phyloP scores from a whole-genome alignment of 2,329 filamentous ascomycete species.

The Hyphodiscus sp. region DNA sequence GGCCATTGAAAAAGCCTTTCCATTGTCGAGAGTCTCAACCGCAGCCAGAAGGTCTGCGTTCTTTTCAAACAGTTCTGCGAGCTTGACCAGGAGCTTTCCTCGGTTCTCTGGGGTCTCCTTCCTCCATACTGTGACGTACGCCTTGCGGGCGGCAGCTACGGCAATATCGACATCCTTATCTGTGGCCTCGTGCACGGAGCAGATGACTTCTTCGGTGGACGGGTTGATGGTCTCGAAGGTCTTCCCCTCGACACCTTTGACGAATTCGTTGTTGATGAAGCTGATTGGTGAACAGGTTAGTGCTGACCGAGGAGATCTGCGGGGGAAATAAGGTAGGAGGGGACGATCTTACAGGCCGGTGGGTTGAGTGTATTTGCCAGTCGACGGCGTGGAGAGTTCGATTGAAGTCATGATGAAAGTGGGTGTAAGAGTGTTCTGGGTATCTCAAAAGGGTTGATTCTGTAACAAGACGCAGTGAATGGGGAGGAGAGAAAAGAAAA shows the following conservation, averaged over 20 bases:
- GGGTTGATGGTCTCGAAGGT: constrained; percentile 93
- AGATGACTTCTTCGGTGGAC: constrained; percentile 75
- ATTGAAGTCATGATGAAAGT: constrained; percentile 23
- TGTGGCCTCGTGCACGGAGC: constrained; percentile 74
- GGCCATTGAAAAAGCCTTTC: constrained; percentile 72
- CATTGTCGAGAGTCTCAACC: constrained; percentile 84
- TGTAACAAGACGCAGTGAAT: neutral
- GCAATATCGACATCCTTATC: constrained; percentile 82
- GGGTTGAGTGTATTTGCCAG: constrained; percentile 30
- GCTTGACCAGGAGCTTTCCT: constrained; percentile 62
- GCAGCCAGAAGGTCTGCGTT: constrained; percentile 70
- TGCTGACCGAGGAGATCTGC: constrained; percentile 7
- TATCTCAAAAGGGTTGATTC: neutral
- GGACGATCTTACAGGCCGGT: constrained; percentile 36
- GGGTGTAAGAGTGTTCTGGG: neutral
- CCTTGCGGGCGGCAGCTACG: constrained; percentile 77
- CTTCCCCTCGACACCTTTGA: constrained; percentile 77
- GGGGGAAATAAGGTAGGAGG: neutral
- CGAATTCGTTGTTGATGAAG: constrained; percentile 88
- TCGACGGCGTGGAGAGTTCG: constrained; percentile 25
- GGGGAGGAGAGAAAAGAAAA: neutral
- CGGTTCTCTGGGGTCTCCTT: constrained; percentile 64
- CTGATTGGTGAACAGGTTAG: constrained; percentile 14
- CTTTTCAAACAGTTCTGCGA: constrained; percentile 75
- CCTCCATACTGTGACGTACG: constrained; percentile 70